A percentile compares a stretch with the other conserved stretches of the same genome.
These are phyloP conservation scores for Clitopilus hobsonii DNA, from an alignment of 768 basidiomycete genomes.

Conservation along the genomic window DNA sequence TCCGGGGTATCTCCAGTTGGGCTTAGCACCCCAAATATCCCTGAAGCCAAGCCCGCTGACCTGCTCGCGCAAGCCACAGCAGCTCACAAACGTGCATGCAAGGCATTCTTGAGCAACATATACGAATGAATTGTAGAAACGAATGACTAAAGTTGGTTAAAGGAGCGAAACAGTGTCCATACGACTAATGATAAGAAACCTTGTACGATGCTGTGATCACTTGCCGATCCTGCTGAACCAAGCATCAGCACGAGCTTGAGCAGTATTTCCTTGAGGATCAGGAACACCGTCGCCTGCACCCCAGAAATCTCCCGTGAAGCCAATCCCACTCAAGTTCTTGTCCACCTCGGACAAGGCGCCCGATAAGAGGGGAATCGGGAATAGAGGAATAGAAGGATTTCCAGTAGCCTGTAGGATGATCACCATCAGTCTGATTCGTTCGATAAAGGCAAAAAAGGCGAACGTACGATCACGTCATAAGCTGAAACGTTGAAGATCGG, in stretches of 20 bases:
- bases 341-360: conserved; percentile 15
- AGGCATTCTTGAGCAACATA: no score
- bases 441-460: not conserved
- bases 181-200: no score
- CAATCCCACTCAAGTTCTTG: conserved; percentile 9
- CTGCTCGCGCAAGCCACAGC: no score
- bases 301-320: conserved; percentile 11
- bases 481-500: conserved; percentile 16
- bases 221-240: conserved; percentile 8
- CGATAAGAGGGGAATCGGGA: not conserved
- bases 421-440: not conserved
- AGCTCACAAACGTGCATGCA: no score
- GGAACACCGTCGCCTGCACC: conserved; percentile 10
- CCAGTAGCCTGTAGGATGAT: conserved; percentile 12
- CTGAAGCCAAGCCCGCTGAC: no score
- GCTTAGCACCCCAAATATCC: no score
- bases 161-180: no score
- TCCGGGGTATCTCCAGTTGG: no score
- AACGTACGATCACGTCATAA: conserved; percentile 9
- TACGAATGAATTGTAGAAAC: no score
- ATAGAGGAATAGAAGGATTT: conserved; percentile 15
- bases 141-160: no score
- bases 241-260: conserved; percentile 10
- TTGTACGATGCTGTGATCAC: no score
- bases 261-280: conserved; percentile 6